Conservation (phyloP, 805 yeast genomes). For the Candida maltosa region DNA sequence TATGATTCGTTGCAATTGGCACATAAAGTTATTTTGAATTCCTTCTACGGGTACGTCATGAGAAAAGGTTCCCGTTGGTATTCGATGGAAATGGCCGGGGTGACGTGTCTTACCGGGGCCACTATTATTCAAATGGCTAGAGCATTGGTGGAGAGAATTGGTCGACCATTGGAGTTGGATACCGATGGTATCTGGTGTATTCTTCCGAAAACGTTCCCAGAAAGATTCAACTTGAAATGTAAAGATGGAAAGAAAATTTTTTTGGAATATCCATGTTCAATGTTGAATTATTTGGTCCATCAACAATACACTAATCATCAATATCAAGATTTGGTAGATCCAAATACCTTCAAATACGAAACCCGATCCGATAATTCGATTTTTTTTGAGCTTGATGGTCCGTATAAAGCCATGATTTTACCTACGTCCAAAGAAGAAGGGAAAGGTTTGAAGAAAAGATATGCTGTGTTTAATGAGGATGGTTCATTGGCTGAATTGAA, state of each 20-base stretch:
- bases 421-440: constrained; percentile 98
- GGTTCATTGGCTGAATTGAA: constrained; percentile 92
- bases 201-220: constrained; percentile 90
- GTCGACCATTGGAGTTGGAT: constrained; percentile 93
- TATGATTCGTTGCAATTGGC: constrained; percentile 96
- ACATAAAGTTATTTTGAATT: constrained; percentile 92
- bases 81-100: constrained; percentile 99
- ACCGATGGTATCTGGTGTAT: constrained; percentile 99
- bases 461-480: constrained; percentile 94
- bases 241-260: constrained; percentile 74
- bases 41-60: constrained; percentile 98
- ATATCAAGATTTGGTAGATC: constrained; percentile 82
- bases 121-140: constrained; percentile 98
- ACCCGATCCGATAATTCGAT: constrained; percentile 88
- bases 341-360: constrained; percentile 62
- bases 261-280: constrained; percentile 91
- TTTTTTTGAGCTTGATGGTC: constrained; percentile 98
- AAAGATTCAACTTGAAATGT: constrained; percentile 67
- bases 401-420: constrained; percentile 93
- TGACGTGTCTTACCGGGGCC: constrained; percentile 96
- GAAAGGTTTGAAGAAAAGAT: constrained; percentile 90
- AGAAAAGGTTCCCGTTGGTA: constrained; percentile 99
- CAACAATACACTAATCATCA: constrained; percentile 89
- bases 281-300: constrained; percentile 92
- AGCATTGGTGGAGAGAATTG: constrained; percentile 82